Conservation (phyloP, 2,329 filamentous ascomycete genomes). For the Penicillium sp. region DNA sequence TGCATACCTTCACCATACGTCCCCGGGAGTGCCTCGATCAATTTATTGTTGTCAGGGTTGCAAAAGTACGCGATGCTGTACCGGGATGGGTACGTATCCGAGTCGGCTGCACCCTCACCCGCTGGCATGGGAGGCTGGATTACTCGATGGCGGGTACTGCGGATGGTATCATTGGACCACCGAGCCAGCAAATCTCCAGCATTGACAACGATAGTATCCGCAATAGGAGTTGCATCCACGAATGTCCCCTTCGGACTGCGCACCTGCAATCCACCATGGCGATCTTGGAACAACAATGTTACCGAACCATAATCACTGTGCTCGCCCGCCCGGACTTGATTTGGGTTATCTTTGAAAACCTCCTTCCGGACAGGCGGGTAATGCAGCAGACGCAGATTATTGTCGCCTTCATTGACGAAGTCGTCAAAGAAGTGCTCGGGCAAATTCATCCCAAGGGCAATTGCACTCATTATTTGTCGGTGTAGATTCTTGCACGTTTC, state of each 20-base stretch:
- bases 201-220: conserved; percentile 81
- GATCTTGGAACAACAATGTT: conserved; percentile 58
- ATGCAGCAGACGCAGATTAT: conserved; percentile 72
- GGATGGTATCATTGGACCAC: conserved; percentile 91
- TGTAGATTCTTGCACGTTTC: conserved; percentile 73
- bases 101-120: conserved; percentile 38
- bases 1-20: conserved; percentile 63
- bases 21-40: conserved; percentile 78
- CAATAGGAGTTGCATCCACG: conserved; percentile 79
- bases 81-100: conserved; percentile 64
- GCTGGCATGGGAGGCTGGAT: conserved; percentile 73
- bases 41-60: conserved; percentile 75
- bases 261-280: conserved; percentile 60
- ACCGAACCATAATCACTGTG: conserved; percentile 67
- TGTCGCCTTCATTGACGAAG: conserved; percentile 70
- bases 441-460: conserved; percentile 77
- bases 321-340: conserved; percentile 73
- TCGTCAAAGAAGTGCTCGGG: conserved; percentile 72
- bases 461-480: conserved; percentile 76
- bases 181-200: conserved; percentile 82
- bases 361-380: conserved; percentile 69
- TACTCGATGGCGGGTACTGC: conserved; percentile 85
- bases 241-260: conserved; percentile 74
- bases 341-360: conserved; percentile 66
- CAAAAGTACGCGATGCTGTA: conserved; percentile 95